Percentiles rank a stretch among this genome's conserved stretches.
phyloP scores from a whole-genome alignment of 2,329 filamentous ascomycete species.

The Alternaria sp. region DNA sequence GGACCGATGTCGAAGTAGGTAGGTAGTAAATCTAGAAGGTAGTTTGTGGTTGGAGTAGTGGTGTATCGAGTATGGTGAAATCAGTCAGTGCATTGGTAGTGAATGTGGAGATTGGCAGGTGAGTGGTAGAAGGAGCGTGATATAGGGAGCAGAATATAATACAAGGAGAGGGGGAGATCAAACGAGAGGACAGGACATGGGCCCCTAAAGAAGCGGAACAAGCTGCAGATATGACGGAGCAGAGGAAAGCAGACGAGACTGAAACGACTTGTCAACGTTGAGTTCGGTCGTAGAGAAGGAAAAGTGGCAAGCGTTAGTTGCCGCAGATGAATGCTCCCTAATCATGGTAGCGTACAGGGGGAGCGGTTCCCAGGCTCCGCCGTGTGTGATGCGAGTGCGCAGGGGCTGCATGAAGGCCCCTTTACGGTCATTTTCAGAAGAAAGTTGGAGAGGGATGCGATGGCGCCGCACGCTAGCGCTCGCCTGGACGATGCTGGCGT shows the following conservation, averaged over 20 bases:
- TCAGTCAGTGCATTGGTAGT: slow-evolving; percentile 26
- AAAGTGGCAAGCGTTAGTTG: slow-evolving; percentile 42
- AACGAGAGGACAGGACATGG: slow-evolving; percentile 50
- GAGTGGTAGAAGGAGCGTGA: slow-evolving; percentile 42
- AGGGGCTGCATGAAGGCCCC: slow-evolving; percentile 43
- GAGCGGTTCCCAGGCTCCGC: slow-evolving; percentile 37
- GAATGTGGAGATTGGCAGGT: slow-evolving; percentile 22
- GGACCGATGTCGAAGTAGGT: slow-evolving; percentile 13
- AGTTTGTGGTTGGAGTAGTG: slow-evolving; percentile 6
- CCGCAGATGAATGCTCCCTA: slow-evolving; percentile 32
- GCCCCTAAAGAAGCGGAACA: slow-evolving; percentile 33
- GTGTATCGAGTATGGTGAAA: slow-evolving; percentile 22
- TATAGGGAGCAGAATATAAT: slow-evolving; percentile 33
- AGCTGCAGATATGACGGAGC: slow-evolving; percentile 38
- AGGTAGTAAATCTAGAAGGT: neutral
- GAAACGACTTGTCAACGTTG: slow-evolving; percentile 42
- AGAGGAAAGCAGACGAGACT: slow-evolving; percentile 34
- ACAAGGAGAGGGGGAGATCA: slow-evolving; percentile 43
- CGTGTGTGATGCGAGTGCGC: slow-evolving; percentile 39
- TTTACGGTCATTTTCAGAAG: slow-evolving; percentile 30
- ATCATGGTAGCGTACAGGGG: slow-evolving; percentile 38
- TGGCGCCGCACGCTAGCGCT: slow-evolving; percentile 32
- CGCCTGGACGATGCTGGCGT: slow-evolving; percentile 24
- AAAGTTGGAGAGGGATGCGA: slow-evolving; percentile 33
- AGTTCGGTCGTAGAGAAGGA: slow-evolving; percentile 41